Conservation (phyloP, 2,329 filamentous ascomycete genomes). For the Fusarium goolgardi region DNA sequence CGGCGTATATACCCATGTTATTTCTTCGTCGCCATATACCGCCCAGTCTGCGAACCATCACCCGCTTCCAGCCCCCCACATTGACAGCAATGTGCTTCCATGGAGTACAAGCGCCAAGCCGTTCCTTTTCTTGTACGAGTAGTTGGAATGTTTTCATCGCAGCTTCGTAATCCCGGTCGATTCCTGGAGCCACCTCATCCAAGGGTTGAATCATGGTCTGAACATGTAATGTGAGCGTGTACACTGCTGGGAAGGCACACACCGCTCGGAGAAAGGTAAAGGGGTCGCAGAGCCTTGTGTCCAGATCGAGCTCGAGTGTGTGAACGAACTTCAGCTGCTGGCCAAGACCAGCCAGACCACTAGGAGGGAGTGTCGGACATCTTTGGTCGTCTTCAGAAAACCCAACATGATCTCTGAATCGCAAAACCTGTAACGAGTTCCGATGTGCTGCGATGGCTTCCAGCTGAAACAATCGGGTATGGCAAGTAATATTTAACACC, state of each 20-base stretch:
- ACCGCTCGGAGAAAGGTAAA: constrained; percentile 54
- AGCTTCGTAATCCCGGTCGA: constrained; percentile 55
- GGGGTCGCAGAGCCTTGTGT: constrained; percentile 53
- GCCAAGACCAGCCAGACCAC: constrained; percentile 52
- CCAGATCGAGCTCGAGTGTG: constrained; percentile 61
- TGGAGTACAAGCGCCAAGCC: constrained; percentile 24
- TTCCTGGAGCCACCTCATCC: constrained; percentile 43
- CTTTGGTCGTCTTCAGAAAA: constrained; percentile 57
- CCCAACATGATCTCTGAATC: constrained; percentile 59
- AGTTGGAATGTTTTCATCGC: constrained; percentile 51
- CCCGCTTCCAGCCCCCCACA: constrained; percentile 60
- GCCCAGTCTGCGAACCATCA: constrained; percentile 58
- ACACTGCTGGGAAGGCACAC: constrained; percentile 54
- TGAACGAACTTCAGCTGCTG: constrained; percentile 50
- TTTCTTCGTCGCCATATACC: constrained; percentile 57
- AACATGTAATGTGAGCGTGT: constrained; percentile 58
- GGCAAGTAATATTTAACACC: constrained; percentile 56
- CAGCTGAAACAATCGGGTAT: constrained; percentile 55
- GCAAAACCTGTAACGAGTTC: constrained; percentile 52
- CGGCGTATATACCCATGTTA: constrained; percentile 57
- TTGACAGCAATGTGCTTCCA: constrained; percentile 60
- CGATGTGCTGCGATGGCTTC: constrained; percentile 56
- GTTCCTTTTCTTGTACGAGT: constrained; percentile 49
- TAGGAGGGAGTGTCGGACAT: constrained; percentile 56
- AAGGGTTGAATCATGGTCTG: constrained; percentile 56